A percentile compares a stretch with the other conserved stretches of the same genome.
Evolutionary conservation across 2,329 filamentous ascomycete species (phyloP).

Genomic region (Aspergillus puulaauensis): DNA sequence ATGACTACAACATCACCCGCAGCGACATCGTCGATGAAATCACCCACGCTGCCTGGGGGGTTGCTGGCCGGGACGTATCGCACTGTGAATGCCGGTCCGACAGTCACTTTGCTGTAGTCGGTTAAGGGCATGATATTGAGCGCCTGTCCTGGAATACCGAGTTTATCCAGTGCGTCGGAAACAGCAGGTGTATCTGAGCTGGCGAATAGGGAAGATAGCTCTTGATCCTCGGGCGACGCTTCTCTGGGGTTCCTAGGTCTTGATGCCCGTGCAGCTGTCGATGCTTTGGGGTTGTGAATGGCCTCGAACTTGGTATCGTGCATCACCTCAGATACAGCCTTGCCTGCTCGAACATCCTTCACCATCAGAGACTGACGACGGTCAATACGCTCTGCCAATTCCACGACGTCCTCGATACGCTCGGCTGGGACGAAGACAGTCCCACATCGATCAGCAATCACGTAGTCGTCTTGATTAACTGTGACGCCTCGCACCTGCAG

Average conservation of each 20-base stretch:
- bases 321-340: slow-evolving; percentile 21
- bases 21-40: slow-evolving; percentile 35
- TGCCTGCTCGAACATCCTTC: slow-evolving; percentile 16
- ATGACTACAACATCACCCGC: slow-evolving; percentile 32
- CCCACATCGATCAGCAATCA: background rate
- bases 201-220: background rate
- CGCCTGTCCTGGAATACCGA: background rate
- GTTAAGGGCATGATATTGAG: background rate
- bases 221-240: background rate
- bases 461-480: background rate
- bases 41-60: slow-evolving; percentile 28
- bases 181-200: background rate
- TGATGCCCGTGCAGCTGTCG: fast-evolving
- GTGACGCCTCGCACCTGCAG: background rate
- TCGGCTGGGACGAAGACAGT: background rate
- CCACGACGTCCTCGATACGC: background rate
- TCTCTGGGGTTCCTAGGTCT: no score
- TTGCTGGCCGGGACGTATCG: slow-evolving; percentile 27
- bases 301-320: slow-evolving; percentile 22
- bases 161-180: background rate
- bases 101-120: slow-evolving; percentile 19
- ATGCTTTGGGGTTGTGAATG: background rate
- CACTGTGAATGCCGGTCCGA: slow-evolving; percentile 35
- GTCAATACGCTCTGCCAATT: background rate
- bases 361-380: slow-evolving; percentile 17